Evolutionary conservation across 176 grass and related monocot species (phyloP), one percentile per base, ranked within the genome.

Genomic region (Paspalum vaginatum): DNA sequence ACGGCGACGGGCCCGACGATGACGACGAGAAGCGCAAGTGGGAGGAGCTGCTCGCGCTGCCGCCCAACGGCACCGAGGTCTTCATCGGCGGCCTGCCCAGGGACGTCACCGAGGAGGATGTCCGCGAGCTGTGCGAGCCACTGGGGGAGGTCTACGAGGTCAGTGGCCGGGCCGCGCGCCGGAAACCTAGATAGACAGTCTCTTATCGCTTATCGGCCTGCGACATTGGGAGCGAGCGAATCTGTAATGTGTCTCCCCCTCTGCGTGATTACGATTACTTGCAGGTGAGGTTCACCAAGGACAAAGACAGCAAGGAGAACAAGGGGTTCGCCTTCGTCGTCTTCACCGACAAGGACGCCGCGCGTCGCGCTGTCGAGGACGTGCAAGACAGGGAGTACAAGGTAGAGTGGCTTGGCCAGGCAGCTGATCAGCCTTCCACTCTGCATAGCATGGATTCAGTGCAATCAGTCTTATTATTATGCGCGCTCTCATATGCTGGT

Each of bases 261-360:
- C 5, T 11, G 10, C 56, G 59, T 75, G 60, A 76, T 90, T 92
- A 52, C 9, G 52, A 88, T 18, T 49, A 18, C 62, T 89, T 25
- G 61, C 72, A 99, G 96, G 90, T 91, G 72, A 88, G 96, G 84
- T 18, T 95, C 78, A 92, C 91, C 62, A 99, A 99, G 77, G 96
- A 99, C 47, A 99, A 91, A 57, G 92, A 99, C 25, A 90, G 90
- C 7, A 91, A 88, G 67, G 96, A 99, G 87, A 93, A 73, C 88
- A 99, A 99, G 67, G 92, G 96, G 44, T 95, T 93, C 18, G 96
- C 96, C 49, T 99, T 99, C 57, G 87, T 99, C 45, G 95, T 86
- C 1, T 99, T 93, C 72, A 80, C 41, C 0, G 82, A 61, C 2
- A 93, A 88, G 78, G 92, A 93, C 0, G 88, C 83, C 1, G 96